Evolutionary conservation across 306 rosid species (phyloP).

Genomic region (Cucumis sativus): DNA sequence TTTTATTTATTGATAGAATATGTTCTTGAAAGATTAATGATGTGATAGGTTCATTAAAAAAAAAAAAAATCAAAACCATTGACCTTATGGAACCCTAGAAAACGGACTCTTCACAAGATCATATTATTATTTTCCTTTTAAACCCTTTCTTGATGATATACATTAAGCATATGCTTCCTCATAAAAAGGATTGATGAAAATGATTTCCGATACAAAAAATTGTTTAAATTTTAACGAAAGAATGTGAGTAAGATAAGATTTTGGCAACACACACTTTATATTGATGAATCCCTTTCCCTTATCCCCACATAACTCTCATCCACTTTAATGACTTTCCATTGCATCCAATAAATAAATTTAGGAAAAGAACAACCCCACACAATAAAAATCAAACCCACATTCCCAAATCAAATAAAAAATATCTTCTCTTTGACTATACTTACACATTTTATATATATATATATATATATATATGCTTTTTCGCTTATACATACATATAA

Average conservation of each 20-base stretch:
- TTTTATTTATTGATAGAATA: no score
- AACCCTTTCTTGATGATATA: no score
- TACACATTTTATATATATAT: not conserved
- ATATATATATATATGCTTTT: no score
- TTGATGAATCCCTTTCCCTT: not conserved
- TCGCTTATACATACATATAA: no score
- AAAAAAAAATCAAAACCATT: no score
- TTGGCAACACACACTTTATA: conserved; percentile 2
- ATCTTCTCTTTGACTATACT: not conserved
- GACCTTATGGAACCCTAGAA: no score
- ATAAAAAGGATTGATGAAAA: not conserved
- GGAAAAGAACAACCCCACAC: not conserved
- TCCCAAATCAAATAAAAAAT: not conserved
- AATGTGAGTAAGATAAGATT: not conserved
- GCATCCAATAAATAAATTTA: not conserved
- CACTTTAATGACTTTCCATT: not conserved
- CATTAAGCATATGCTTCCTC: no score
- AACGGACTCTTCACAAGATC: no score
- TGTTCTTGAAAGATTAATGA: no score
- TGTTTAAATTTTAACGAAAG: not conserved
- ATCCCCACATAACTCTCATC: conserved; percentile 3
- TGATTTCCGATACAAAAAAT: not conserved
- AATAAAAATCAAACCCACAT: not conserved
- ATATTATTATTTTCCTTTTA: no score
- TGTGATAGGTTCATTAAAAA: no score